Conservation (phyloP, 140 eudicot species). For the Ambrosia hybrid region DNA sequence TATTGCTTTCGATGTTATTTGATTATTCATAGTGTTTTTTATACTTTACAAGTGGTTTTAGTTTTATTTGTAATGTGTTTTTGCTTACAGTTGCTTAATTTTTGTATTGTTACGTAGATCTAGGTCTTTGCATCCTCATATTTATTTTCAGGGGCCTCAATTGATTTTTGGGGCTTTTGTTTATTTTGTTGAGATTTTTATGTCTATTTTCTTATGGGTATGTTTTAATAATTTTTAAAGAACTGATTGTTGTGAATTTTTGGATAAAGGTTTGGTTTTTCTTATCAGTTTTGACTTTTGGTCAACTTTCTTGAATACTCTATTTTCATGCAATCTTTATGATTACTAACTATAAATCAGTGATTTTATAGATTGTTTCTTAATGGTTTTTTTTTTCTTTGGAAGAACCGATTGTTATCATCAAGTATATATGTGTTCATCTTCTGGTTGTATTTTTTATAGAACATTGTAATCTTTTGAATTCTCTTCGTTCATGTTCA, state of each 20-base stretch:
- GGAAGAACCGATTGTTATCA: background rate
- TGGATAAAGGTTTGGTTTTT: background rate
- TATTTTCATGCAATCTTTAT: background rate
- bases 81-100: too few relatives aligned
- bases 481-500: too few relatives aligned
- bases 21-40: too few relatives aligned
- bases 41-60: too few relatives aligned
- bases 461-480: too few relatives aligned
- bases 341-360: background rate
- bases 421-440: too few relatives aligned
- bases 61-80: too few relatives aligned
- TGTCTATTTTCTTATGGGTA: background rate
- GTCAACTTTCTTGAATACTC: background rate
- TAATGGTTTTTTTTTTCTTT: background rate
- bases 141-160: too few relatives aligned
- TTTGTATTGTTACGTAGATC: too few relatives aligned
- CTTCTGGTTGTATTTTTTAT: too few relatives aligned
- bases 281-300: background rate
- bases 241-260: background rate
- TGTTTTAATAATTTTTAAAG: background rate
- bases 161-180: conserved; percentile 25
- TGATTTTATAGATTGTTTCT: background rate
- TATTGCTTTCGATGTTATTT: too few relatives aligned
- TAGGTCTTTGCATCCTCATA: too few relatives aligned
- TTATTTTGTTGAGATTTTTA: background rate